Evolutionary conservation across 2,329 filamentous ascomycete species (phyloP), one percentile per base, ranked within the genome.

Genomic region (Thelonectria rubi): DNA sequence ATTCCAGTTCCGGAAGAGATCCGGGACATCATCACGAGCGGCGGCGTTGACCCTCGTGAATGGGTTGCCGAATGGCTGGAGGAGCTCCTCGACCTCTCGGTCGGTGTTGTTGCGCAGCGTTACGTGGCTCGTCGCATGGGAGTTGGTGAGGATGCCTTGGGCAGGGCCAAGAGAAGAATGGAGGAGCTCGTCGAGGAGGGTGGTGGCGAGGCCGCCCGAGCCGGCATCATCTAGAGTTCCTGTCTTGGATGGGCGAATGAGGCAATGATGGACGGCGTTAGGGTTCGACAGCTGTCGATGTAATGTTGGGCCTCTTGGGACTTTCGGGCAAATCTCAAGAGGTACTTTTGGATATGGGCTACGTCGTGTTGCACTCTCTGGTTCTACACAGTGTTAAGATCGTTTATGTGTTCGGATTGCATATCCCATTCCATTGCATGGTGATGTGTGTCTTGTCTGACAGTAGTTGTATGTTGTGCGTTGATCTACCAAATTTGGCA

Each of bases 11-110:
- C 95, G 0, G 90, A 92, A 26, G 93, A 94, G 73, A 97, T 99
- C 70, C 84, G 86, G 20, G 91, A 94, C 67, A 97, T 98, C 65
- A 87, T 99, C 42, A 87, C 88, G 71, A 79, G 80, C 46, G 88
- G 87, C 9, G 87, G 86, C 48, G 92, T 98, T 2, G 95, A 99
- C 73, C 95, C 95, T 0, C 85, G 95, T 60, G 95, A 99, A 77
- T 99, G 95, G 95, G 92, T 97, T 39, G 91, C 94, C 3, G 95
- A 98, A 77, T 99, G 95, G 95, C 86, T 99, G 48, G 94, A 98
- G 79, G 94, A 98, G 79, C 81, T 89, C 0, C 83, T 99, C 32
- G 88, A 83, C 42, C 81, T 98, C 50, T 86, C 88, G 3, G 86
- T 96, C 0, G 94, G 95, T 17, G 82, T 97, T 8, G 90, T 98